Base-by-base conservation (phyloP, 805 yeast genomes). In the Candida maris region DNA sequence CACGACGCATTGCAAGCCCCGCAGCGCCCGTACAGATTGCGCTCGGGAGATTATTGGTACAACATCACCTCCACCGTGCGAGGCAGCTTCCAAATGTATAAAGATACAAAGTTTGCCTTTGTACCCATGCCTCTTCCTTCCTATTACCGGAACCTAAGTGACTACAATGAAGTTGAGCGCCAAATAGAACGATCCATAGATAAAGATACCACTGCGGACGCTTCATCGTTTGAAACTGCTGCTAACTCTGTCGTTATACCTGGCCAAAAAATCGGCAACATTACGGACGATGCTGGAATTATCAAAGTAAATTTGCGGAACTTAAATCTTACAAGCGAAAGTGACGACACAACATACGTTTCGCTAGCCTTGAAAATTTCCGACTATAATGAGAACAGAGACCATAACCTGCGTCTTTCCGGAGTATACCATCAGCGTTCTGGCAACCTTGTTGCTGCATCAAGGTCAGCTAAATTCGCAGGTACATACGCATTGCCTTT, bases 341-440 rank as follows among this genome's bases (percentile, higher is more conserved):
- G 44, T 13, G 37, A 22, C 2, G 54, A 42, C 7, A 64, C 74
- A 2, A 57, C 67, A 1, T 33, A 59, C 9, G 65, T 71, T 4
- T 42, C 45, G 4, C 32, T 71, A 12, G 42, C 38, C 4, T 20
- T 69, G 3, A 44, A 35, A 16, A 21, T 74, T 8, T 54, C 52
- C 17, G 81, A 80, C 52, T 38, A 50, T 15, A 59, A 62, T 3
- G 85, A 81, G 42, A 51, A 62, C 6, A 69, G 75, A 21, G 66
- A 62, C 37, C 78, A 79, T 51, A 52, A 56, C 1, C 46, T 87
- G 14, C 64, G 67, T 4, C 61, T 85, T 8, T 61, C 62, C 17
- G 89, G 88, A 0, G 68, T 79, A 2, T 82, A 81, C 54, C 85
- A 81, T 51, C 79, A 82, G 42, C 68, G 71, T 15, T 61, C 76